A percentile compares a stretch with the other conserved stretches of the same genome.
phyloP scores from a whole-genome alignment of 805 yeast species.

The Zygotorulaspora sp. region DNA sequence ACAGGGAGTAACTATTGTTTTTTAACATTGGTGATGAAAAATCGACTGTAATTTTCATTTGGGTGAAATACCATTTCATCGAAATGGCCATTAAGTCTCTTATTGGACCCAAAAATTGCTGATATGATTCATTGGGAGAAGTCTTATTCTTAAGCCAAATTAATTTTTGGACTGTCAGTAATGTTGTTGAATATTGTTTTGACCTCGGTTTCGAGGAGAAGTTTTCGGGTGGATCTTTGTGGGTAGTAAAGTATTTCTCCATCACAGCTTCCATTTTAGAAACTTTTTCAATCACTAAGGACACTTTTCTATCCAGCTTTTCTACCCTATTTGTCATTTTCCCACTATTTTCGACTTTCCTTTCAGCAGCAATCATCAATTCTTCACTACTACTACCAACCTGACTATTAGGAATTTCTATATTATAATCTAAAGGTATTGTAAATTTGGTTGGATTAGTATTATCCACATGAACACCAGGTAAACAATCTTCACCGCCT shows the following conservation, averaged over 20 bases:
- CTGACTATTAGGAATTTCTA: not conserved
- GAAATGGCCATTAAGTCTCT: slow-evolving; percentile 17
- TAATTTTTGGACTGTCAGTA: slow-evolving; percentile 24
- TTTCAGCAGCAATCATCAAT: too few relatives aligned
- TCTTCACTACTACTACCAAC: not conserved
- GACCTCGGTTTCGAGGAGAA: slow-evolving; percentile 9
- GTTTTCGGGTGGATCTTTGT: slow-evolving; percentile 3
- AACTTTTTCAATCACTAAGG: slow-evolving; percentile 22
- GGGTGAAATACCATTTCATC: slow-evolving; percentile 27
- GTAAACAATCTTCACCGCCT: not conserved
- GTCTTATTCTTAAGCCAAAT: slow-evolving; percentile 22
- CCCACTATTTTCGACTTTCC: not conserved
- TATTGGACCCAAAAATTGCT: slow-evolving; percentile 21
- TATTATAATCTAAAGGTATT: not conserved
- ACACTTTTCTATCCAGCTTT: slow-evolving; percentile 22
- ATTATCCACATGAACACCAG: not conserved
- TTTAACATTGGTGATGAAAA: slow-evolving; percentile 21
- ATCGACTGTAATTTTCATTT: slow-evolving; percentile 25
- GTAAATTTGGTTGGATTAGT: slow-evolving; percentile 3
- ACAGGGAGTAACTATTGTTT: slow-evolving; percentile 14
- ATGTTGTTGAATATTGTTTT: slow-evolving; percentile 20
- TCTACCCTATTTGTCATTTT: slow-evolving; percentile 15
- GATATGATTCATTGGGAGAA: slow-evolving; percentile 10
- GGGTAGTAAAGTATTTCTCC: slow-evolving; percentile 13
- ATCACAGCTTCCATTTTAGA: slow-evolving; percentile 24